Evolutionary conservation across 2,329 filamentous ascomycete species (phyloP).

Genomic region (Septoria petroselini): DNA sequence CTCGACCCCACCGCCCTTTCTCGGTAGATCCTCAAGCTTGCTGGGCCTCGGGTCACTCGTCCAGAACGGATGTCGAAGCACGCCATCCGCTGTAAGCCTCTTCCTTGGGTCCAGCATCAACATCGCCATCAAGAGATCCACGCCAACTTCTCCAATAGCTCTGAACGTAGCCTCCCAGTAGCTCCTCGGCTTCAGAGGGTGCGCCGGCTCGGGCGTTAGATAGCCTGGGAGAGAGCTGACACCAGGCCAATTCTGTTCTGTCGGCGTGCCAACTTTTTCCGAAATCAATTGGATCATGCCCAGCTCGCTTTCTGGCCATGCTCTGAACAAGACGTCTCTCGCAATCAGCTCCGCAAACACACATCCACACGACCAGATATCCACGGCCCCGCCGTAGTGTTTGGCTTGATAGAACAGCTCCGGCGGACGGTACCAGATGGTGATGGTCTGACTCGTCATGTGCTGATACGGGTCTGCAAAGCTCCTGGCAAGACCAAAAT

Average conservation of each 20-base stretch:
- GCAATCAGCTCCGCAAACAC: constrained; percentile 90
- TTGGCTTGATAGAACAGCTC: constrained; percentile 88
- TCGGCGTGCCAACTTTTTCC: constrained; percentile 82
- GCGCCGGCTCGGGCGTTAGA: constrained; percentile 63
- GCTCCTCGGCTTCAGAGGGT: constrained; percentile 60
- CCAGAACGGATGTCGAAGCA: constrained; percentile 86
- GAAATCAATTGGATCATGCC: constrained; percentile 83
- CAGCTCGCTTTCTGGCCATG: constrained; percentile 75
- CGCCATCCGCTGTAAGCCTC: constrained; percentile 71
- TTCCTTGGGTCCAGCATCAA: constrained; percentile 82
- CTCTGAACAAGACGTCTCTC: constrained; percentile 69
- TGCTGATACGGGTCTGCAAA: constrained; percentile 80
- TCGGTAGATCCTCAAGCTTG: constrained; percentile 74
- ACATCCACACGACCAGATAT: constrained; percentile 89
- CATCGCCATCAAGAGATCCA: constrained; percentile 84
- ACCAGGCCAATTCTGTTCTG: constrained; percentile 92
- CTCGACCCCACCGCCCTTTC: constrained; percentile 68
- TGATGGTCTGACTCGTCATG: constrained; percentile 96
- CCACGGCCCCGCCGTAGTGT: constrained; percentile 86
- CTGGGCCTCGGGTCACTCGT: constrained; percentile 77
- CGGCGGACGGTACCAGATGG: constrained; percentile 91
- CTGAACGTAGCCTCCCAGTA: constrained; percentile 76
- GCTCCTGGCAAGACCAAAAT: constrained; percentile 89
- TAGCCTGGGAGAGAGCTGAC: constrained; percentile 78
- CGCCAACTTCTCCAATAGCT: constrained; percentile 74